Evolutionary conservation across 2,329 filamentous ascomycete species (phyloP), one percentile per base, ranked within the genome.

Genomic region (Scedosporium dehoogii): DNA sequence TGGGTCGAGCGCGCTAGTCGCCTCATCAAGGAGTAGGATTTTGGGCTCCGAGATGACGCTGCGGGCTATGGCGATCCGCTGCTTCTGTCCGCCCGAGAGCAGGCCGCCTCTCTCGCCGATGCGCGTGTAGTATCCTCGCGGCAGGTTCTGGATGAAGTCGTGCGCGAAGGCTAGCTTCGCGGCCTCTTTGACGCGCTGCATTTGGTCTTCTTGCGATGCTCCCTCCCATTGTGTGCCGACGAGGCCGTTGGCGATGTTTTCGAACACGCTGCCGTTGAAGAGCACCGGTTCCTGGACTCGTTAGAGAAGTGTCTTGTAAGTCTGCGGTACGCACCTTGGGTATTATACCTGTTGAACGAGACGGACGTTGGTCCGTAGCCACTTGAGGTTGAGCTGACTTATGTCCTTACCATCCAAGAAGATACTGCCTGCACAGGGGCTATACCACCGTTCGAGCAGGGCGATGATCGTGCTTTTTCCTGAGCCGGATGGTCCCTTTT

Each of bases 11-110:
- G 86, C 84, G 58, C 81, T 85, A 0, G 87, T 90, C 1, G 87
- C 86, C 70, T 90, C 87, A 65, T 90, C 87, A 1, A 90, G 75
- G 29, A 90, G 81, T 0, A 90, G 74, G 53, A 90, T 83, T 2
- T 76, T 77, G 0, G 86, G 85, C 62, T 85, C 76, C 25, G 84
- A 84, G 53, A 89, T 78, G 65, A 89, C 87, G 64, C 82, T 85
- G 23, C 86, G 79, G 1, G 86, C 86, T 65, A 89, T 88, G 1
- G 85, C 82, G 29, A 89, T 77, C 4, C 86, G 79, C 68, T 89
- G 87, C 61, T 85, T 80, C 67, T 89, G 86, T 1, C 86, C 86
- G 9, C 87, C 86, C 4, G 84, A 87, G 0, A 90, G 74, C 56
- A 85, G 85, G 10, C 84, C 82, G 0, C 86, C 87, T 14, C 81